Conservation (phyloP, 495 filamentous ascomycete species). For the Margaritispora aquatica region DNA sequence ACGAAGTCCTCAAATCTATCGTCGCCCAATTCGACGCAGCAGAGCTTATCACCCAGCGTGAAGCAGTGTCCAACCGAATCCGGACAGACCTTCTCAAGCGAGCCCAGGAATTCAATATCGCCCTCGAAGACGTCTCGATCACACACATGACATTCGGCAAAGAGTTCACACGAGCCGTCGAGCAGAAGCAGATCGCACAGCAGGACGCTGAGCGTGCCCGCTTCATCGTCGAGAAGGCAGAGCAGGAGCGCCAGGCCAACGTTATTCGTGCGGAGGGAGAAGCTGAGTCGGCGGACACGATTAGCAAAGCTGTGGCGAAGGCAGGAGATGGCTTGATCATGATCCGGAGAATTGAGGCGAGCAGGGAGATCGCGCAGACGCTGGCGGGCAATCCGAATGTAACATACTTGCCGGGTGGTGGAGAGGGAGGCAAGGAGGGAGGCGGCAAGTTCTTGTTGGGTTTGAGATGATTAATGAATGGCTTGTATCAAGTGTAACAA, state of each 20-base stretch:
- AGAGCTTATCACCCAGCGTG: slow-evolving; percentile 98
- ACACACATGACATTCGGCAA: slow-evolving; percentile 99
- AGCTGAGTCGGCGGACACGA: slow-evolving; percentile 91
- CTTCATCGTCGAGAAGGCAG: slow-evolving; percentile 98
- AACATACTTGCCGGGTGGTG: slow-evolving; percentile 81
- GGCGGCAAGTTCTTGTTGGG: slow-evolving; percentile 51
- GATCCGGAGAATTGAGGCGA: slow-evolving; percentile 96
- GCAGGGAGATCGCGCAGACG: slow-evolving; percentile 90
- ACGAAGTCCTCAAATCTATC: slow-evolving; percentile 99
- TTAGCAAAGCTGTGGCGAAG: slow-evolving; percentile 87
- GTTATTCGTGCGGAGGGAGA: slow-evolving; percentile 98
- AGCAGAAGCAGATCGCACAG: slow-evolving; percentile 99
- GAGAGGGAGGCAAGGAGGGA: slow-evolving; percentile 50
- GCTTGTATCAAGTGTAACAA: slow-evolving; percentile 8
- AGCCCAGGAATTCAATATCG: slow-evolving; percentile 98
- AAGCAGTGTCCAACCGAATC: slow-evolving; percentile 93
- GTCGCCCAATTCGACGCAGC: slow-evolving; percentile 99
- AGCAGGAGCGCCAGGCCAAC: slow-evolving; percentile 98
- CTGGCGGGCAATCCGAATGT: slow-evolving; percentile 90
- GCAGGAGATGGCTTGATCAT: slow-evolving; percentile 85
- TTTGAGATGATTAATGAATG: slow-evolving; percentile 29
- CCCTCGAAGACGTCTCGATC: slow-evolving; percentile 97
- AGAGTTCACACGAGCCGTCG: slow-evolving; percentile 97
- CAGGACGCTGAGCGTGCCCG: slow-evolving; percentile 95
- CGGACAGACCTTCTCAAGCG: slow-evolving; percentile 90